These are phyloP conservation scores for Kurtzmaniella quercitrusa DNA, from an alignment of 1,139 yeast species.

Conservation along the genomic window DNA sequence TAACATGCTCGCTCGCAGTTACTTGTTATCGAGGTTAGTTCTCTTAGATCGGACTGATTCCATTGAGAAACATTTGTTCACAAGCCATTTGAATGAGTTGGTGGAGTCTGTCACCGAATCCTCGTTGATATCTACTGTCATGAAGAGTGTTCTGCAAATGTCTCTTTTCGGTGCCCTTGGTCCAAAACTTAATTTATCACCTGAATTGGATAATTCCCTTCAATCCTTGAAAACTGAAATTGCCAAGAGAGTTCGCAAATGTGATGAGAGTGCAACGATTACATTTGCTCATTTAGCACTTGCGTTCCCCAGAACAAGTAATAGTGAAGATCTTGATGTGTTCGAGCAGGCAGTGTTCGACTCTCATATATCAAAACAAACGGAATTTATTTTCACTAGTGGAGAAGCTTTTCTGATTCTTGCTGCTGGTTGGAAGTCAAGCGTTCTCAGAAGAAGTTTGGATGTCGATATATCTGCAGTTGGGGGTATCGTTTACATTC, in stretches of 20 bases:
- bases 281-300: slow-evolving; percentile 56
- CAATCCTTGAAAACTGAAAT: slow-evolving; percentile 27
- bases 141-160: slow-evolving; percentile 52
- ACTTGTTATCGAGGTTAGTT: slow-evolving; percentile 48
- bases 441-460: slow-evolving; percentile 43
- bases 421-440: slow-evolving; percentile 76
- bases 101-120: slow-evolving; percentile 17
- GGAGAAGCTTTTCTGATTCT: slow-evolving; percentile 81
- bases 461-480: slow-evolving; percentile 26
- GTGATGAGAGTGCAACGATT: slow-evolving; percentile 58
- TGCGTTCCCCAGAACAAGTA: slow-evolving; percentile 19
- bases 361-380: slow-evolving; percentile 63
- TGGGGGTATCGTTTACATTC: slow-evolving; percentile 13
- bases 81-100: slow-evolving; percentile 15
- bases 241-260: slow-evolving; percentile 45
- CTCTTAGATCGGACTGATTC: slow-evolving; percentile 31
- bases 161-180: slow-evolving; percentile 58
- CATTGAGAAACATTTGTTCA: slow-evolving; percentile 14
- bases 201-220: slow-evolving; percentile 12
- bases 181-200: slow-evolving; percentile 14
- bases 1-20: slow-evolving; percentile 38
- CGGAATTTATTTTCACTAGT: slow-evolving; percentile 68
- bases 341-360: slow-evolving; percentile 50
- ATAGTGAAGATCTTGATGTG: slow-evolving; percentile 19
- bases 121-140: slow-evolving; percentile 23